A percentile compares a stretch with the other conserved stretches of the same genome.
Conservation (phyloP, 768 basidiomycete genomes). For the Gymnopilus junonius region DNA sequence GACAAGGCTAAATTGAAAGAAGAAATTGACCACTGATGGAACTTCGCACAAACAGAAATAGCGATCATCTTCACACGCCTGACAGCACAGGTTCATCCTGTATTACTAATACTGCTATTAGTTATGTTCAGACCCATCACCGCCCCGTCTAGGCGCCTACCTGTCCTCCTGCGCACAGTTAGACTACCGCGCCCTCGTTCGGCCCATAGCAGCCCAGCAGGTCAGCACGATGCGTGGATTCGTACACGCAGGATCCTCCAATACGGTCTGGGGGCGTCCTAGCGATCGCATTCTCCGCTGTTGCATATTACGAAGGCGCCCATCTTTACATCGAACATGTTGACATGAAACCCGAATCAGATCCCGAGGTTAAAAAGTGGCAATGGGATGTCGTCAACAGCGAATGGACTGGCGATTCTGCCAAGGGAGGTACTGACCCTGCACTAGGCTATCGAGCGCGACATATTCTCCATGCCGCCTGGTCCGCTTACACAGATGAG, state of each 20-base stretch:
- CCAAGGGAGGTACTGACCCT: slow-evolving; percentile 71
- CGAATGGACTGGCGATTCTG: slow-evolving; percentile 60
- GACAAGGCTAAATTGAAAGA: slow-evolving; percentile 8
- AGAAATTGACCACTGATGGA: not conserved
- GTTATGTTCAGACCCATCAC: slow-evolving; percentile 9
- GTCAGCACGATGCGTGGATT: not conserved
- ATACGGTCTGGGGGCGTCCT: slow-evolving; percentile 51
- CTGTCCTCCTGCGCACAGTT: not conserved
- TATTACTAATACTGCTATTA: too few species aligned
- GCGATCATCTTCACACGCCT: slow-evolving; percentile 3
- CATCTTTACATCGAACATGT: slow-evolving; percentile 71
- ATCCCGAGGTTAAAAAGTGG: slow-evolving; percentile 60
- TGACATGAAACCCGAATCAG: slow-evolving; percentile 48
- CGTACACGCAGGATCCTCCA: slow-evolving; percentile 31
- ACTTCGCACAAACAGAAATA: not conserved
- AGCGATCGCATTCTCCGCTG: slow-evolving; percentile 46
- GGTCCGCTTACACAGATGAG: slow-evolving; percentile 75
- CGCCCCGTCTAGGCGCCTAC: slow-evolving; percentile 1
- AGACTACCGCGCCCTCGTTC: not conserved
- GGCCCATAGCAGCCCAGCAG: not conserved
- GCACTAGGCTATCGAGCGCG: slow-evolving; percentile 64
- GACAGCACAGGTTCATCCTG: slow-evolving; percentile 6
- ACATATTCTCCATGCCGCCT: slow-evolving; percentile 68
- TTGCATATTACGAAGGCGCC: slow-evolving; percentile 57
- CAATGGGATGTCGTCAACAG: slow-evolving; percentile 71